phyloP scores from a whole-genome alignment of 75 land plant genomes.

The Chamaecyparis obtusa region DNA sequence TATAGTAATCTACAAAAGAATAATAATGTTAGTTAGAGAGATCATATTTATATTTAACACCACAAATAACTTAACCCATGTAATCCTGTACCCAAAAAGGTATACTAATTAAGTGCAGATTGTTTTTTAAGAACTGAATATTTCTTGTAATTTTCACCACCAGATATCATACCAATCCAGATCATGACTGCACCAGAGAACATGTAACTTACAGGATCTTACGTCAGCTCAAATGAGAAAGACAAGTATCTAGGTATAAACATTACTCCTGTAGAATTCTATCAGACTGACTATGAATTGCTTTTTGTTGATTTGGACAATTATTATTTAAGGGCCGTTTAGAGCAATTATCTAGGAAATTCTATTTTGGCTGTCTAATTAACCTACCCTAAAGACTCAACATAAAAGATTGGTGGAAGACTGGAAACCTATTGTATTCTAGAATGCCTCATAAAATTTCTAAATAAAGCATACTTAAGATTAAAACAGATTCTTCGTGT shows the following conservation, averaged over 20 bases:
- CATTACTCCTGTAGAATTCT: background rate
- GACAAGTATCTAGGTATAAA: background rate
- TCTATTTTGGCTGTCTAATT: background rate
- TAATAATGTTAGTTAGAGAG: background rate
- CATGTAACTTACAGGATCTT: background rate
- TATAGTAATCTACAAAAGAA: slow-evolving; percentile 72
- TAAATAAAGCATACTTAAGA: background rate
- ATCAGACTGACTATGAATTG: background rate
- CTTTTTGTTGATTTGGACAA: background rate
- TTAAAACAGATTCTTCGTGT: background rate
- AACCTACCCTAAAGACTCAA: background rate
- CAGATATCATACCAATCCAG: background rate
- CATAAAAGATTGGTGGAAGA: background rate
- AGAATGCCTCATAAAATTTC: background rate
- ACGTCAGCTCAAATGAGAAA: background rate
- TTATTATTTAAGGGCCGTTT: background rate
- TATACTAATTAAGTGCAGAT: background rate
- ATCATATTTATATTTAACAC: background rate
- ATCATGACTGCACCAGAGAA: background rate
- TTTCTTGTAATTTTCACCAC: background rate
- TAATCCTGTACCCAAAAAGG: background rate
- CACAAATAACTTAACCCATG: background rate
- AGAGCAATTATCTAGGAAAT: background rate
- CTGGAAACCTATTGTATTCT: background rate
- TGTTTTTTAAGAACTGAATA: background rate